A percentile compares a stretch with the other conserved stretches of the same genome.
phyloP scores from a whole-genome alignment of 352 stramenopile genomes.

The Phytophthora ohioensis region DNA sequence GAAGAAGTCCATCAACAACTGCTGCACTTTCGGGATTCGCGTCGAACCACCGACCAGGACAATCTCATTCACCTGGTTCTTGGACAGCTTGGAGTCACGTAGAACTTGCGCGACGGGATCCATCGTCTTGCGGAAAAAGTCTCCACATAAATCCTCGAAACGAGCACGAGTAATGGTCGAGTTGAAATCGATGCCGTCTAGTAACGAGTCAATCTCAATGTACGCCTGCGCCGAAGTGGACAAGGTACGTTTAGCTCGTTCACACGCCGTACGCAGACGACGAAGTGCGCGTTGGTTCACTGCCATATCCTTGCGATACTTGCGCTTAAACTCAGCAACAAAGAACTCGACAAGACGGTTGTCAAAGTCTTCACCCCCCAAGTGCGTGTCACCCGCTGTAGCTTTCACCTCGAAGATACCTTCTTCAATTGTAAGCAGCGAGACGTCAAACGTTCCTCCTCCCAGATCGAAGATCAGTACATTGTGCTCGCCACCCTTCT shows the following conservation, averaged over 20 bases:
- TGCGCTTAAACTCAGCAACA: slow-evolving; percentile 93
- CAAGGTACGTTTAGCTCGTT: slow-evolving; percentile 95
- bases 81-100: slow-evolving; percentile 89
- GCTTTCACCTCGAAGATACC: slow-evolving; percentile 98
- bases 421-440: slow-evolving; percentile 94
- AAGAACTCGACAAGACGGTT: slow-evolving; percentile 96
- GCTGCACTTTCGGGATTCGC: slow-evolving; percentile 78
- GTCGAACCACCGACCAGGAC: slow-evolving; percentile 85
- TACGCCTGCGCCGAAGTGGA: slow-evolving; percentile 95
- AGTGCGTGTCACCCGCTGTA: slow-evolving; percentile 94
- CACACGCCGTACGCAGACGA: slow-evolving; percentile 94
- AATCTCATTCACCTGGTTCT: slow-evolving; percentile 84
- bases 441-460: slow-evolving; percentile 96
- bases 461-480: slow-evolving; percentile 97
- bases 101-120: slow-evolving; percentile 91
- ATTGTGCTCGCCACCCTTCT: slow-evolving; percentile 94
- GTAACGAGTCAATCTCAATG: slow-evolving; percentile 95
- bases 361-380: slow-evolving; percentile 96
- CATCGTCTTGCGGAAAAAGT: slow-evolving; percentile 94
- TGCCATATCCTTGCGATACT: slow-evolving; percentile 89
- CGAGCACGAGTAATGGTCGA: slow-evolving; percentile 91
- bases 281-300: slow-evolving; percentile 91
- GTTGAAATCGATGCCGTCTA: slow-evolving; percentile 95
- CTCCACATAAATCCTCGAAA: slow-evolving; percentile 92
- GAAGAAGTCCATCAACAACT: slow-evolving; percentile 72